These are phyloP conservation scores for Exophiala sp. DNA, from an alignment of 2,329 filamentous ascomycete genomes.

Conservation along the genomic window DNA sequence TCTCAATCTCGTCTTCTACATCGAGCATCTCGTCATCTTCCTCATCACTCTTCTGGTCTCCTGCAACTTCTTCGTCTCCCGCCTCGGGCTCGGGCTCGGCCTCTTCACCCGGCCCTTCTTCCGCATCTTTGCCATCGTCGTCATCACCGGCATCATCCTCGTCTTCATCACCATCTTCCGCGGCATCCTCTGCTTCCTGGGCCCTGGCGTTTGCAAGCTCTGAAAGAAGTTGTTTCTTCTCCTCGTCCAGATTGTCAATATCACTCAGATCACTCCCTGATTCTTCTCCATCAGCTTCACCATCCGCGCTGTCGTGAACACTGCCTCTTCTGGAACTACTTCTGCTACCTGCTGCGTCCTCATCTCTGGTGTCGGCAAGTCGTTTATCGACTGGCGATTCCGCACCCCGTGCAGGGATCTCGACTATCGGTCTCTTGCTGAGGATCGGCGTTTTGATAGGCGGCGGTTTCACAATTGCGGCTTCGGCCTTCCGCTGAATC, in stretches of 20 bases:
- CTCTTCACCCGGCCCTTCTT: conserved; percentile 1
- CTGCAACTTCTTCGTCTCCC: neutral
- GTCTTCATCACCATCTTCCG: conserved; percentile 15
- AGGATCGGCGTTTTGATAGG: conserved; percentile 33
- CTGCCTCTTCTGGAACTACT: conserved; percentile 54
- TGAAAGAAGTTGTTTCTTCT: conserved; percentile 31
- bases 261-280: conserved; percentile 24
- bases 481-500: conserved; percentile 54
- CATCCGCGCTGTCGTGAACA: conserved; percentile 60
- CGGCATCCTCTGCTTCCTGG: conserved; percentile 32
- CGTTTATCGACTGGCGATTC: conserved; percentile 47
- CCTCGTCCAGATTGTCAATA: conserved; percentile 49
- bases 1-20: conserved; percentile 14
- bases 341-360: conserved; percentile 40
- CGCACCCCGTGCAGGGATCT: conserved; percentile 25
- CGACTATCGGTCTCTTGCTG: conserved; percentile 24
- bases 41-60: conserved; percentile 3
- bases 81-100: no score
- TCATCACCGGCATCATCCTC: conserved; percentile 36
- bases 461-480: conserved; percentile 43
- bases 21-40: conserved; percentile 26
- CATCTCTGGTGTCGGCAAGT: conserved; percentile 37
- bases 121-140: conserved; percentile 17
- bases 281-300: conserved; percentile 53
- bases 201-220: conserved; percentile 42